Evolutionary conservation across 2,329 filamentous ascomycete genomes (phyloP).

Genomic region (Didymella glomerata): DNA sequence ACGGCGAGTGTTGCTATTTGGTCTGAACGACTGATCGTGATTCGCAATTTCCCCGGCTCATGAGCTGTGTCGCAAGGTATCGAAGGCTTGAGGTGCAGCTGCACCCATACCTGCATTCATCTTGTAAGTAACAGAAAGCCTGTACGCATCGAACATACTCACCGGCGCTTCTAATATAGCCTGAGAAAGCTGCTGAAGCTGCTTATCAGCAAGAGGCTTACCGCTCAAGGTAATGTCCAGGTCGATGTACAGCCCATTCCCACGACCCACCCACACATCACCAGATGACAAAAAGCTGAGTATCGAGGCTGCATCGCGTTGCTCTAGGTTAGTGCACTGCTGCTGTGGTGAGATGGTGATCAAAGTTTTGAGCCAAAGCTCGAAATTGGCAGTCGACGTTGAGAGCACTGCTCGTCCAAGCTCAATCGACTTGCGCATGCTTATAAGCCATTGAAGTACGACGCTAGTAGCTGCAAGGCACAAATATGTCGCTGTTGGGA

Average conservation of each 20-base stretch:
- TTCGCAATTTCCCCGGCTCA: conserved; percentile 15
- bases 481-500: not conserved
- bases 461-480: conserved; percentile 10
- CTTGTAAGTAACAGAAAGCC: not conserved
- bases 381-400: conserved; percentile 32
- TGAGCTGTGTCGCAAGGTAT: conserved; percentile 9
- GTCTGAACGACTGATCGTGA: conserved; percentile 2
- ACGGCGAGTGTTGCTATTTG: conserved; percentile 12
- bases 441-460: conserved; percentile 10
- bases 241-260: conserved; percentile 44
- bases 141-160: conserved; percentile 12
- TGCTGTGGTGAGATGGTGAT: conserved; percentile 47
- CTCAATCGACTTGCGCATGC: conserved; percentile 43
- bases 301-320: conserved; percentile 25
- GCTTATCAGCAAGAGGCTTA: conserved; percentile 31
- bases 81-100: conserved; percentile 41
- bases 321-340: conserved; percentile 34
- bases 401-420: conserved; percentile 48
- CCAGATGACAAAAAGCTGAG: conserved; percentile 37
- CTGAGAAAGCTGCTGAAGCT: conserved; percentile 33
- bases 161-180: conserved; percentile 43
- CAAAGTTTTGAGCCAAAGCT: conserved; percentile 50
- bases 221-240: conserved; percentile 38
- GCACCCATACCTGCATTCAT: conserved; percentile 45
- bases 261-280: conserved; percentile 46